Conservation (phyloP, 352 stramenopile genomes). For the Globisporangium viniferum region DNA sequence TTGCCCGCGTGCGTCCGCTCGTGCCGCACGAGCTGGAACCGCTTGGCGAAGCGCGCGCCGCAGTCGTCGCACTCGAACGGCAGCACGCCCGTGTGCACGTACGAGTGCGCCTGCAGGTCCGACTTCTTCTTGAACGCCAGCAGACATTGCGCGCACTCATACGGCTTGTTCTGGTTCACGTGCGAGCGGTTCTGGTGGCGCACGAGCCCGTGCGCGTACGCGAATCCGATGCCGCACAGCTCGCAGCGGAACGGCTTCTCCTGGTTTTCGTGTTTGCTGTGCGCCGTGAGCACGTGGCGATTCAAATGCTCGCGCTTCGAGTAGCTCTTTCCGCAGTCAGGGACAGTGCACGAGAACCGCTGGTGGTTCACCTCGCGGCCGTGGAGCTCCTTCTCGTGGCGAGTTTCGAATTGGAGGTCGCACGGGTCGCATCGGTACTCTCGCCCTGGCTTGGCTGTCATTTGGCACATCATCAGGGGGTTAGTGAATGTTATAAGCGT, state of each 20-base stretch:
- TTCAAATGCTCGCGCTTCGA: conserved; percentile 63
- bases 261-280: conserved; percentile 25
- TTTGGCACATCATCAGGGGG: too few relatives aligned
- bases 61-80: conserved; percentile 73
- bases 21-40: conserved; percentile 53
- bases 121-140: conserved; percentile 82
- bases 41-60: conserved; percentile 56
- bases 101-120: conserved; percentile 69
- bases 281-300: conserved; percentile 46
- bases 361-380: conserved; percentile 10
- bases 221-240: conserved; percentile 52
- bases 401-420: conserved; percentile 17
- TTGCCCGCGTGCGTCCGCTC: conserved; percentile 30
- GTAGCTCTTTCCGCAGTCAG: conserved; percentile 52
- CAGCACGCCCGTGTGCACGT: conserved; percentile 69
- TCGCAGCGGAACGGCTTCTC: conserved; percentile 56
- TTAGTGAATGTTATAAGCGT: neutral
- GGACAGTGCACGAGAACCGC: conserved; percentile 36
- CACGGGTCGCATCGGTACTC: conserved; percentile 15
- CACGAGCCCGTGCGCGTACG: conserved; percentile 66
- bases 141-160: conserved; percentile 57
- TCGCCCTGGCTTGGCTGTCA: neutral
- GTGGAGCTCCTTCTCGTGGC: conserved; percentile 32
- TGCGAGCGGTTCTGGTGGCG: conserved; percentile 52
- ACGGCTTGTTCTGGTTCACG: conserved; percentile 49